phyloP scores from a whole-genome alignment of 352 stramenopile species.

The Pythium monospermum region DNA sequence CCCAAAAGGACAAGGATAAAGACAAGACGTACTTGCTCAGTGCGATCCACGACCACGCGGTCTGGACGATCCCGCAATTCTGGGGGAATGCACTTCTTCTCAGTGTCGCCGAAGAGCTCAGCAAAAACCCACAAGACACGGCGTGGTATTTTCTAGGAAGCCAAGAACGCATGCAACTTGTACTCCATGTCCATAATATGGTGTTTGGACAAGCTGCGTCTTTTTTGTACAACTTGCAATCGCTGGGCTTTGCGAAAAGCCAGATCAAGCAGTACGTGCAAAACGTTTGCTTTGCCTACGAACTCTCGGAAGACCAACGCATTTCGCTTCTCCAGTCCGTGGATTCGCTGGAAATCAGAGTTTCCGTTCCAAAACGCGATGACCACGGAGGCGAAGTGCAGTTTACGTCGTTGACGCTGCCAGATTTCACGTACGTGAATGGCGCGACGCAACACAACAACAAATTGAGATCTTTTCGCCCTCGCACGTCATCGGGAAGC shows the following conservation, averaged over 20 bases:
- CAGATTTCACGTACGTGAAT: conserved; percentile 53
- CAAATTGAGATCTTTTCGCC: conserved; percentile 29
- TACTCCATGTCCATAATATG: conserved; percentile 72
- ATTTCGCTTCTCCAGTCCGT: conserved; percentile 61
- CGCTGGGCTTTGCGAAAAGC: conserved; percentile 56
- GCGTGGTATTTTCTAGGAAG: conserved; percentile 64
- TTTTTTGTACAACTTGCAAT: conserved; percentile 73
- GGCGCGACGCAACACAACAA: conserved; percentile 16
- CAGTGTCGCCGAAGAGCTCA: conserved; percentile 75
- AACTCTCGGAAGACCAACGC: conserved; percentile 73
- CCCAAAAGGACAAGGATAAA: conserved; percentile 39
- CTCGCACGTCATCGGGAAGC: conserved; percentile 23
- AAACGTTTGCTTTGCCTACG: conserved; percentile 77
- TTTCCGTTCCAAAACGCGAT: conserved; percentile 9
- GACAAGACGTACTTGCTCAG: conserved; percentile 66
- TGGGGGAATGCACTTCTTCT: conserved; percentile 74
- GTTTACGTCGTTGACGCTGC: conserved; percentile 55
- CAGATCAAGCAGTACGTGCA: conserved; percentile 71
- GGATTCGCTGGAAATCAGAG: conserved; percentile 24
- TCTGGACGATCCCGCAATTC: conserved; percentile 63
- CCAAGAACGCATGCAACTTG: conserved; percentile 57
- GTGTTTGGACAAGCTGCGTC: conserved; percentile 71
- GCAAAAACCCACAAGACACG: conserved; percentile 51
- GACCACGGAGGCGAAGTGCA: conserved; percentile 34
- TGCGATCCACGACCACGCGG: conserved; percentile 41